phyloP scores from a whole-genome alignment of 768 basidiomycete genomes.

The Trametes punicea region DNA sequence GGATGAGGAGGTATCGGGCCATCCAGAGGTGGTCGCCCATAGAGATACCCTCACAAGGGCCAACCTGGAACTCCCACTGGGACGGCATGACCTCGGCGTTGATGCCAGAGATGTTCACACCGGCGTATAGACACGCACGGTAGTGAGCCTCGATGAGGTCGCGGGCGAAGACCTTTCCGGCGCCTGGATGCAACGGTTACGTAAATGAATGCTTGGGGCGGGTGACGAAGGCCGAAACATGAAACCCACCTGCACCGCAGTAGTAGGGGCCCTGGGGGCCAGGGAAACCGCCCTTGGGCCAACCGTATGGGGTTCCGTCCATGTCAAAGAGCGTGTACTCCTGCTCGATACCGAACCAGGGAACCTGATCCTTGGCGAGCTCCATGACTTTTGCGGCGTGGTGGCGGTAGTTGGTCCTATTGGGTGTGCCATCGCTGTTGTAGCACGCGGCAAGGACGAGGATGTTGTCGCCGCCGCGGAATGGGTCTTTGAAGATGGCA shows the following conservation, averaged over 20 bases:
- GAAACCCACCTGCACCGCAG: constrained; percentile 87
- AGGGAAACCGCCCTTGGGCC: constrained; percentile 99
- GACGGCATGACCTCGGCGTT: constrained; percentile 99
- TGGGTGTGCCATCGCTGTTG: constrained; percentile 98
- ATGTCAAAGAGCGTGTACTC: constrained; percentile 97
- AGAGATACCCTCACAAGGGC: constrained; percentile 94
- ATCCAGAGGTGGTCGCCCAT: constrained; percentile 99
- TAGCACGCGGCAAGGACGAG: constrained; percentile 96
- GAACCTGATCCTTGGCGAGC: constrained; percentile 68
- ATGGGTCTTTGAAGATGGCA: constrained; percentile 97
- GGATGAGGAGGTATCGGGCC: constrained; percentile 93
- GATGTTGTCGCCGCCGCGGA: constrained; percentile 98
- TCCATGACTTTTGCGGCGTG: constrained; percentile 96
- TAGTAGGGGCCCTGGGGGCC: constrained; percentile 99
- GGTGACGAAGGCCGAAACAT: neutral
- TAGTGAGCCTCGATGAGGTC: constrained; percentile 99
- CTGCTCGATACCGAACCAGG: constrained; percentile 99
- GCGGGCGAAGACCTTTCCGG: constrained; percentile 97
- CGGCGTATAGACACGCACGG: constrained; percentile 91
- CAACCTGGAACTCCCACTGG: constrained; percentile 99
- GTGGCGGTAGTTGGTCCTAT: constrained; percentile 94
- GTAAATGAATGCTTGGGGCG: neutral
- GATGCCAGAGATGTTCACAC: constrained; percentile 98
- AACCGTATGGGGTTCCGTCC: constrained; percentile 88
- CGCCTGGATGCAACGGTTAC: constrained; percentile 47